Base-by-base conservation (phyloP, 225 moss, liverwort and hornwort species). In the Bryum argenteum region DNA sequence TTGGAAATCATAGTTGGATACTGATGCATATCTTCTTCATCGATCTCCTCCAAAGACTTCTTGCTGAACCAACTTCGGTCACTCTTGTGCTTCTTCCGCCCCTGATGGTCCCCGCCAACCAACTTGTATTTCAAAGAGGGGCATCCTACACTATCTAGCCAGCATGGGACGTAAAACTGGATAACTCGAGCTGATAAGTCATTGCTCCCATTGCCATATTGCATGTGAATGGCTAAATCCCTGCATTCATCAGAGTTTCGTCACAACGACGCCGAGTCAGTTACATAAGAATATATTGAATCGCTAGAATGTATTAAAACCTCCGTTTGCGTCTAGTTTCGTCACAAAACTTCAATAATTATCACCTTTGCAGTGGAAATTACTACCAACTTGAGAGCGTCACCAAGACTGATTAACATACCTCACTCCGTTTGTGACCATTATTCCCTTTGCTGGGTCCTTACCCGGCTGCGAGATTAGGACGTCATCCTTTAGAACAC, bases 111-210 rank as follows among this genome's bases (percentile, higher is more conserved):
- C 37, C 87, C 71, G 55, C 67, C 77, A 39, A 89, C 56, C 67
- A 93, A 65, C 67, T 85, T 87, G 67, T 84, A 89, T 38, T 79
- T 91, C 40, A 92, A 65, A 37, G 80, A 52, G 43, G 89, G 91
- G 62, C 95, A 96, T 66, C 82, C 86, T 54, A 68, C 53, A 58
- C 89, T 88, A 70, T 96, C 91, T 61, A 96, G 58, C 95, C 95
- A 96, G 76, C 95, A 96, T n/a, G 89, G 91, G n/a, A 91, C 91
- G 73, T 91, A 93, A 20, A 96, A 80, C 68, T 81, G 86, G 26
- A 96, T 74, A 39, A 96, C 82, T 80, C 87, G 93, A 22, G 88
- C 88, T 19, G 95, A 89, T 43, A 88, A 66, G 52, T 89, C 95
- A 52, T 81, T 87, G 77, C 84, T 89, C 41, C 86, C 89, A 51